Evolutionary conservation across 805 yeast genomes (phyloP), one percentile per base, ranked within the genome.

Genomic region (Wickerhamomyces subpelliculosus): DNA sequence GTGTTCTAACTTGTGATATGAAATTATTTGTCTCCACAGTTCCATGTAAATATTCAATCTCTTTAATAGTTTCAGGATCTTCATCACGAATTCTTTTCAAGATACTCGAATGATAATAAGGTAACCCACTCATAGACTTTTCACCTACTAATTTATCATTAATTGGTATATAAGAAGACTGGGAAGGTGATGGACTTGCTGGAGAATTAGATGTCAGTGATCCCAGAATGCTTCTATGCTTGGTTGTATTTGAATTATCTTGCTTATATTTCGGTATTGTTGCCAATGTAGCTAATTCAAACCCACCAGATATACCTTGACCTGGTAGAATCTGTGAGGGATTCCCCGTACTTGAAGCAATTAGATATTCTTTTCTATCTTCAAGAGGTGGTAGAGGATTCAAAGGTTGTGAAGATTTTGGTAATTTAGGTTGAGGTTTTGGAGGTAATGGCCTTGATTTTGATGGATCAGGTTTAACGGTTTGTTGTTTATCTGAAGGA

Each of bases 31-130:
- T 44, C 23, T 67, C 67, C 22, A 73, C 71, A 8, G 68, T 58
- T 30, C 75, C 74, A 42, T 74, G 80, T 7, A 64, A 44, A 44
- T 70, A 68, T 44, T 73, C 78, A 25, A 73, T 50, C 43, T 71
- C 74, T 39, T 58, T 67, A 18, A 73, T 55, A 23, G 65, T 57
- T 44, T 64, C 50, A 54, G 57, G 31, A 58, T 55, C 50, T 53
- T 57, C 53, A 35, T 38, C 38, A 37, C 54, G 42, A 39, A 59
- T 48, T 60, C 64, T 50, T 40, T 51, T 42, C 38, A 46, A 34
- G 37, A 55, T 35, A 16, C 51, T 31, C 43, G 48, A 26, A 53
- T 57, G 21, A 45, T 64, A 73, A 27, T 57, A 61, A 0, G 76
- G 75, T 25, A 73, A 49, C 0, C 79, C 78, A 46, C 56, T 66